Conservation (phyloP, 2,329 filamentous ascomycete species). For the Epichloe sp. region DNA sequence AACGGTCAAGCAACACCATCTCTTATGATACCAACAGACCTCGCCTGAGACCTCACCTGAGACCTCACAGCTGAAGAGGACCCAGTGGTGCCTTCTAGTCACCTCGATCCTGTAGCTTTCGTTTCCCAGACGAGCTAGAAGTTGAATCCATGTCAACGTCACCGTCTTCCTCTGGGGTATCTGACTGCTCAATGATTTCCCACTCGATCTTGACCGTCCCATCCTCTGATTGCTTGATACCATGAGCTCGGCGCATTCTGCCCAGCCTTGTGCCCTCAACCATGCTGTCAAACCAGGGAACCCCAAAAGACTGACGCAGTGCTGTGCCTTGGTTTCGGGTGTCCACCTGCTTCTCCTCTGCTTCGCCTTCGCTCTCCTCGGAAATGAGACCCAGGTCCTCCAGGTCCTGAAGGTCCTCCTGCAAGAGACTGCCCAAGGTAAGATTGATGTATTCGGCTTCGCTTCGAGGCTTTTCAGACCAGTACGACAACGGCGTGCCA, state of each 20-base stretch:
- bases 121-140: conserved; percentile 30
- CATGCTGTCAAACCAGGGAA: conserved; percentile 79
- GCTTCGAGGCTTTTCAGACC: conserved; percentile 58
- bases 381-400: conserved; percentile 66
- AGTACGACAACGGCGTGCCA: conserved; percentile 72
- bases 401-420: conserved; percentile 57
- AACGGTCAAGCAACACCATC: background rate
- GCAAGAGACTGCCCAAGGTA: conserved; percentile 63
- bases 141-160: conserved; percentile 22
- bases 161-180: conserved; percentile 21
- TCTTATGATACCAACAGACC: too few relatives aligned
- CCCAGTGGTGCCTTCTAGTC: conserved; percentile 7
- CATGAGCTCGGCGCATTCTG: conserved; percentile 48
- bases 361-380: conserved; percentile 21
- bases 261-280: conserved; percentile 64
- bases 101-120: conserved; percentile 36
- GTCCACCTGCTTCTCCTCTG: conserved; percentile 9
- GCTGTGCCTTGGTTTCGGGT: conserved; percentile 16
- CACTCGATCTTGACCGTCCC: conserved; percentile 60
- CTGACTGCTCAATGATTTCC: conserved; percentile 68
- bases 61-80: background rate
- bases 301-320: conserved; percentile 47
- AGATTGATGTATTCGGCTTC: conserved; percentile 72
- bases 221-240: conserved; percentile 41
- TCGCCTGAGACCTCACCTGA: background rate